Percentiles rank a stretch among this genome's conserved stretches.
Evolutionary conservation across 129 eudicot species (phyloP).

Genomic region (Chrysanthemum lavandulifolium): DNA sequence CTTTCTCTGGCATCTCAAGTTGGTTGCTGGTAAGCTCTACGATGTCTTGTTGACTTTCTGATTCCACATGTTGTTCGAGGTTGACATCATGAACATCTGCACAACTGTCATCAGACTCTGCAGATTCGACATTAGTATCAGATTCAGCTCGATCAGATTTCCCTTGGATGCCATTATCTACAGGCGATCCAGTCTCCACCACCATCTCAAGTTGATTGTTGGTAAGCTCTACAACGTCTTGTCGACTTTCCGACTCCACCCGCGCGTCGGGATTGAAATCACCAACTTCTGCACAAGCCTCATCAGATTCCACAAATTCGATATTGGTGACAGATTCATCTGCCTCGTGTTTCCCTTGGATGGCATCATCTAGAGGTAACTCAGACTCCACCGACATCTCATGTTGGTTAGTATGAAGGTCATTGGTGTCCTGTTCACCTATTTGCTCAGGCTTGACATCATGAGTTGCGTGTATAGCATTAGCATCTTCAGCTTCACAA

Average conservation of each 20-base stretch:
- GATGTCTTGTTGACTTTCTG: neutral
- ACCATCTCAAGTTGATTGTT: too few relatives aligned
- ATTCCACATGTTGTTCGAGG: conserved; percentile 2
- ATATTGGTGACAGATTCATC: neutral
- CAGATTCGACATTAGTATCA: neutral
- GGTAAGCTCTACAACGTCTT: too few relatives aligned
- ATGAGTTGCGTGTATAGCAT: too few relatives aligned
- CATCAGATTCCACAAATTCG: neutral
- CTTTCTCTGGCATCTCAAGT: neutral
- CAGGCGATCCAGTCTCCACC: neutral
- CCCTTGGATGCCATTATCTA: conserved; percentile 1
- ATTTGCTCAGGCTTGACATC: neutral
- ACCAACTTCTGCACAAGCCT: too few relatives aligned
- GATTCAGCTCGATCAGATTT: neutral
- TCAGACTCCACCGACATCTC: neutral
- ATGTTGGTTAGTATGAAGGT: neutral
- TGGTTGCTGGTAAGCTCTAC: neutral
- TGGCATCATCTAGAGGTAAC: neutral
- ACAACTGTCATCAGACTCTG: conserved; percentile 1
- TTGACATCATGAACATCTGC: neutral
- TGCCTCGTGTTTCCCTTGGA: neutral
- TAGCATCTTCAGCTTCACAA: neutral
- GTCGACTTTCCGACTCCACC: too few relatives aligned
- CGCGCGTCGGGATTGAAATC: too few relatives aligned
- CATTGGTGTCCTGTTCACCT: neutral